Conservation (phyloP, 164 flowering plant genomes). For the Tinospora cordifolia region DNA sequence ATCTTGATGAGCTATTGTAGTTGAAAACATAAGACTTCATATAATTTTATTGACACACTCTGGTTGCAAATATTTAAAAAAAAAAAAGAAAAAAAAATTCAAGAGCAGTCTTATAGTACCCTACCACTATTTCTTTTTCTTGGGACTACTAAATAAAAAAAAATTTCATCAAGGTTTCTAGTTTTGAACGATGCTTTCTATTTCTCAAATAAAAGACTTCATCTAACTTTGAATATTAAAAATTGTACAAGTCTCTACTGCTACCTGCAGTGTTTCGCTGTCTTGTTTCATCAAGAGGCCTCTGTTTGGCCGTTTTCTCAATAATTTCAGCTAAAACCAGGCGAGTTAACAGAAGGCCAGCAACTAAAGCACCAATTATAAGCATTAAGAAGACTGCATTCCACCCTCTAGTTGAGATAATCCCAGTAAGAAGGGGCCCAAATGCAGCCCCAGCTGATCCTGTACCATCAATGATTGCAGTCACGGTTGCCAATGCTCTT, state of each 20-base stretch:
- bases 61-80: no score
- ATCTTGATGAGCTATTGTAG: not conserved
- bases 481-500: slow-evolving; percentile 85
- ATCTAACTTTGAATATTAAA: not conserved
- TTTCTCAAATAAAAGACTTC: not conserved
- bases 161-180: not conserved
- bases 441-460: slow-evolving; percentile 85
- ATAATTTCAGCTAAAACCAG: slow-evolving; percentile 47
- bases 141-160: not conserved
- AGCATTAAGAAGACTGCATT: slow-evolving; percentile 68
- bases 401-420: slow-evolving; percentile 71
- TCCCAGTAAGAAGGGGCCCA: slow-evolving; percentile 86
- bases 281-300: slow-evolving; percentile 9
- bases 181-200: not conserved
- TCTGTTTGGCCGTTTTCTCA: slow-evolving; percentile 25
- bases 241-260: not conserved
- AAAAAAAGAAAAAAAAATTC: no score
- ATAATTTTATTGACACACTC: not conserved
- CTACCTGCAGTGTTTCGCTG: slow-evolving; percentile 34
- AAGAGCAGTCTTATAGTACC: no score
- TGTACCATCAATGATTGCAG: slow-evolving; percentile 95
- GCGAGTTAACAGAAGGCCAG: slow-evolving; percentile 62
- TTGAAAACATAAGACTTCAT: no score
- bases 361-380: slow-evolving; percentile 48
- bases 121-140: not conserved